Evolutionary conservation across 306 rosid genomes (phyloP), one percentile per base, ranked within the genome.

Genomic region (Rubus idaeus): DNA sequence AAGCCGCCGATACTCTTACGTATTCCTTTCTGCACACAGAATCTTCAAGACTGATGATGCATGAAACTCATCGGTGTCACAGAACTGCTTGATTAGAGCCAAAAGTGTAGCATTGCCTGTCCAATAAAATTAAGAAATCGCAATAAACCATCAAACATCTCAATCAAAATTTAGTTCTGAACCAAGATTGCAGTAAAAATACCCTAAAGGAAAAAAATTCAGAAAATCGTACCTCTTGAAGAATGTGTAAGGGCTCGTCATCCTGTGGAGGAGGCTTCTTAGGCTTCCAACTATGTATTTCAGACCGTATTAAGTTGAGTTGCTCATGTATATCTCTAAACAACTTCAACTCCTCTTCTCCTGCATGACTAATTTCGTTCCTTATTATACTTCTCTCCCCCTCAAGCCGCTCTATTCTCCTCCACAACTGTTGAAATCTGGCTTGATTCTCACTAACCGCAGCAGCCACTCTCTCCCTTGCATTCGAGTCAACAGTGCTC

Each of bases 101-200:
- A 96, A 78, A 89, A 96, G 84, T 91, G 83, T 53, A 86, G 86
- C 99, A 96, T 88, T 85, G 98, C 99, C 98, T 96, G 94, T 83
- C 68, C 90, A 88, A 30, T 69, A 57, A 85, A 85, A 77, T 40
- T 71, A 75, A 18, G 56, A 67, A 64, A 10, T 5, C 52, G 26
- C 37, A 39, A 68, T 60, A 23, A 20, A 18, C 46, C 60, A 6
- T 47, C 76, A 75, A 45, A 20, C 45, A n/a, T 20, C 2, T 50
- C 52, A 44, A 12, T 18, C 74, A 51, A 44, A 39, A 47, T 12
- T 11, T 13, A 50, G 17, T 50, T 50, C 5, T 50, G 50, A 67
- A 77, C 42, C 74, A 30, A 50, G 30, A 37, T 74, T 60, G n/a
- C 45, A 10, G 30, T 39, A 44, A 10, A 67, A n/a, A 23, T 9